Base-by-base conservation (phyloP, 768 basidiomycete species). In the Thelephora ganbajun region DNA sequence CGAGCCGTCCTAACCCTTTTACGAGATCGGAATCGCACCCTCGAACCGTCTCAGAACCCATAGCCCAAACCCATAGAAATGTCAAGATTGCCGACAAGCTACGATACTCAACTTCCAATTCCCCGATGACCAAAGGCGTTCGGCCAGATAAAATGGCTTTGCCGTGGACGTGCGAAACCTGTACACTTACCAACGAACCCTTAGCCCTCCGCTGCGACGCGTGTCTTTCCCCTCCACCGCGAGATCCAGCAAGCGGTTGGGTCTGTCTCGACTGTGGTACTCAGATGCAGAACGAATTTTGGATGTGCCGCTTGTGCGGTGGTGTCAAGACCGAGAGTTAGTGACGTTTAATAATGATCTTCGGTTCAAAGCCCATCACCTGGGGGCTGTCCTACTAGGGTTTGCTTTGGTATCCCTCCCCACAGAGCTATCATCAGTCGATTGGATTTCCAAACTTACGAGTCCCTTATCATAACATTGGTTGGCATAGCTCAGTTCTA, bases 251-350 rank as follows among this genome's bases (percentile, higher is more conserved):
- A 9, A 44, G 33, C 20, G 5, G 37, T 33, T 12, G 75, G 73
- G 2, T 91, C 87, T 86, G 66, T 66, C 18, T 90, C 86, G 57
- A 59, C 66, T 11, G 63, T 67, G 75, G 82, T 59, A 60, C 57
- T 33, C 77, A 72, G 20, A 81, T 79, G 60, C 70, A 73, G 2
- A 72, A 74, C 51, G 70, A 78, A 18, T 72, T 77, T 51, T 91
- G 83, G 86, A 80, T 77, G 43, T 92, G 90, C 66, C 62, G 63
- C 13, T 72, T 69, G 47, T 92, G 88, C 58, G 86, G 86, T 13
- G 64, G 67, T 16, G 69, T 89, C 45, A 88, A 87, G 60, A 60
- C 55, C 7, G 56, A 53, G 20, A 65, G 62, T 50, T 48, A 41
- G 39, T 30, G 26, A 30, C 5, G 9, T 30, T 9, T 30, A 30